Evolutionary conservation across 2,329 filamentous ascomycete genomes (phyloP).

Genomic region (Neoarthrinium moseri): DNA sequence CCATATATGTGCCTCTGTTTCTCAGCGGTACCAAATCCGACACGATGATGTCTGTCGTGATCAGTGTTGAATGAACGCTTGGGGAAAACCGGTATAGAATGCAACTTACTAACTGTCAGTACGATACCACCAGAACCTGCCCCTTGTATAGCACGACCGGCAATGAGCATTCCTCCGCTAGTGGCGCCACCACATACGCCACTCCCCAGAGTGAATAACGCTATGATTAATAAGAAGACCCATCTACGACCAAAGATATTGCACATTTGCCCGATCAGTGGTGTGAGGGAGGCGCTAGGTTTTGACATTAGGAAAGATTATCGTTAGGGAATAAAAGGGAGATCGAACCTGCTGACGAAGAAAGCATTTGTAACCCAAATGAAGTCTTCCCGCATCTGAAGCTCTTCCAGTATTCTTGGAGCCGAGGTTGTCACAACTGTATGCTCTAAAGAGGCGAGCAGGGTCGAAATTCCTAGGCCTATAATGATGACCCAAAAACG

Average conservation of each 20-base stretch:
- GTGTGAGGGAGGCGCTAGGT: background rate
- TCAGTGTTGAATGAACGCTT: too few species aligned
- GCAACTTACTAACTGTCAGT: background rate
- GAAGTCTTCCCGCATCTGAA: background rate
- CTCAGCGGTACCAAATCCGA: background rate
- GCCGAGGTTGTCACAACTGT: background rate
- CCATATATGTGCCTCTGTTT: background rate
- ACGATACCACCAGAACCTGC: background rate
- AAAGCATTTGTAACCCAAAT: constrained; percentile 6
- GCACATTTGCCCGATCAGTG: background rate
- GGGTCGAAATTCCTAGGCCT: background rate
- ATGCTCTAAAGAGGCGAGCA: constrained; percentile 1
- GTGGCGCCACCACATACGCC: background rate
- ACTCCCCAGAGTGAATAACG: background rate
- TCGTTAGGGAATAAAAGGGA: background rate
- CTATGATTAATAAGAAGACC: background rate
- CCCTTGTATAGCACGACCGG: background rate
- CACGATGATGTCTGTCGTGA: background rate
- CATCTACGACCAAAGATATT: constrained; percentile 2
- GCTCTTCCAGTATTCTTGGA: background rate
- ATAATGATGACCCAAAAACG: background rate
- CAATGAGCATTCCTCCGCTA: constrained; percentile 1
- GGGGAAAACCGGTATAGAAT: too few species aligned
- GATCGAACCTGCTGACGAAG: background rate
- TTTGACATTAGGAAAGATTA: background rate